Base-by-base conservation (phyloP, 2,329 filamentous ascomycete genomes). In the Penicillium sp. region DNA sequence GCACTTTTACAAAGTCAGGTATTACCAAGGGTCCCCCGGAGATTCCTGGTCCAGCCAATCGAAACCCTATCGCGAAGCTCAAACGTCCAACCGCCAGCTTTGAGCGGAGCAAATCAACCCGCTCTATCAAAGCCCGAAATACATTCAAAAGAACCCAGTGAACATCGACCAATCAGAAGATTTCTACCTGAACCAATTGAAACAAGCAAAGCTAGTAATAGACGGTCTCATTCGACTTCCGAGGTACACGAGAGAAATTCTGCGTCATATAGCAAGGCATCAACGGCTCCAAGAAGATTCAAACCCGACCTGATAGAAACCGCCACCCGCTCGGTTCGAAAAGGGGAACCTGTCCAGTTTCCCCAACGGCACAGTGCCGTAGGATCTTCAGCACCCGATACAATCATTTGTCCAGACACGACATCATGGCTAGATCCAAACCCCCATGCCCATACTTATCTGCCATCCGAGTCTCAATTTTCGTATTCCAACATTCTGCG, bases 201-300 rank as follows among this genome's bases (percentile, higher is more conserved):
- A 73, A 91, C 89, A 9, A 87, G 83, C 83, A 84, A 47, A 83
- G 79, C 70, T 78, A 85, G 67, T 79, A 79, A 68, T 68, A 70
- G 50, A 65, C 60, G 66, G 61, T 48, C 61, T 39, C 27, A 55
- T 43, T 52, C 53, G 27, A 42, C 49, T 49, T 58, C 86, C 66
- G 79, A 70, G 27, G 7, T 53, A 13, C 53, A 55, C 10, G 56
- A 60, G 19, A 35, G 47, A 8, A 57, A 57, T 53, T 60, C 61
- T 35, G 41, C 62, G 9, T 53, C 33, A n/a, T 39, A 45, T 7
- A 39, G 6, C 13, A 36, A 47, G 17, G 42, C 43, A 8, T 45
- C 55, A 12, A 27, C 31, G 12, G 43, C 42, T 6, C 61, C 68
- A 13, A 69, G 70, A 52, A 67, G 67, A 52, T 73, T 73, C 25